These are phyloP conservation scores for Cladorrhinum samala DNA, from an alignment of 495 filamentous ascomycete species.

Conservation along the genomic window DNA sequence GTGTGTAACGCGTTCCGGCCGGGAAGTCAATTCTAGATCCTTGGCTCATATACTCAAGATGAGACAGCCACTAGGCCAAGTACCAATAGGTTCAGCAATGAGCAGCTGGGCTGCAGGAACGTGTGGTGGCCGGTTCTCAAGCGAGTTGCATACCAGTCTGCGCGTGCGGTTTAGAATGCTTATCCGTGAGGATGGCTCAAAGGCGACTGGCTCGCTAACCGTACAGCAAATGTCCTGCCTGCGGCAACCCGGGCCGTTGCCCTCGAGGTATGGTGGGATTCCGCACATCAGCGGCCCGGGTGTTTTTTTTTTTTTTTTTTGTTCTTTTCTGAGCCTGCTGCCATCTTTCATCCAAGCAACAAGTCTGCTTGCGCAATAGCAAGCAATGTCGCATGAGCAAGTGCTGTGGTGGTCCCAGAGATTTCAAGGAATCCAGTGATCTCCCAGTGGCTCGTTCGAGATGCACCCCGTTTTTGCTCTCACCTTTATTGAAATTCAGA, in stretches of 20 bases:
- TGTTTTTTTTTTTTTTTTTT: conserved; percentile 2
- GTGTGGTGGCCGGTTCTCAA: conserved; percentile 25
- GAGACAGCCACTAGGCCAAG: conserved; percentile 16
- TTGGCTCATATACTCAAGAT: conserved; percentile 15
- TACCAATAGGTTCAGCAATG: neutral
- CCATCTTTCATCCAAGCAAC: no score
- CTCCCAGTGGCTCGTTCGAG: no score
- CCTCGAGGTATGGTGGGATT: conserved; percentile 18
- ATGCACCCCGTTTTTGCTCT: no score
- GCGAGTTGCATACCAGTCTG: conserved; percentile 22
- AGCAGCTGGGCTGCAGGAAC: conserved; percentile 23
- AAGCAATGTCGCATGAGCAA: neutral
- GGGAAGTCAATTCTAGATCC: conserved; percentile 8
- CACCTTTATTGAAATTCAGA: neutral
- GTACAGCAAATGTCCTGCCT: conserved; percentile 13
- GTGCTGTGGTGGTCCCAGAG: neutral
- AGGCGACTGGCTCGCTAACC: conserved; percentile 19
- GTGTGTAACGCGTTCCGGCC: conserved; percentile 23
- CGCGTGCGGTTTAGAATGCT: conserved; percentile 11
- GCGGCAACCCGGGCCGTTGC: conserved; percentile 28
- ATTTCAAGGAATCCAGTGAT: no score
- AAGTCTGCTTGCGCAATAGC: no score
- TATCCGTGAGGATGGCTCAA: conserved; percentile 14
- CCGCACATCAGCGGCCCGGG: conserved; percentile 12
- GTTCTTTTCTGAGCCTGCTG: no score